Conservation (phyloP, 768 basidiomycete genomes). For the Tylopilus subfusipes region DNA sequence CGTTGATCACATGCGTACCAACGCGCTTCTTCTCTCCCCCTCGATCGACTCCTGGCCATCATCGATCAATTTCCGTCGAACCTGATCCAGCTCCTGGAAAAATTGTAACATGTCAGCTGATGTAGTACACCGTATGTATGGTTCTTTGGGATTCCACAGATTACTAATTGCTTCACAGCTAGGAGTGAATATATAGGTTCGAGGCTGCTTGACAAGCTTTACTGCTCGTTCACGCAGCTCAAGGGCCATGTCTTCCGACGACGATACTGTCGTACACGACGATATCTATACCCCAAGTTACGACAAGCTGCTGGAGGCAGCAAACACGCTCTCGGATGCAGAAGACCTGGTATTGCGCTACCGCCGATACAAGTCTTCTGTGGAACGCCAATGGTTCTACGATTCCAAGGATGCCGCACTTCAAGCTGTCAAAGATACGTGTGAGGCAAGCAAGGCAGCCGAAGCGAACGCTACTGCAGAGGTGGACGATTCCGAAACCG, state of each 20-base stretch:
- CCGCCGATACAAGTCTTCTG: not conserved
- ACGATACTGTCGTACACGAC: constrained; percentile 1
- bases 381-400: not conserved
- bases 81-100: too few relatives aligned
- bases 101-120: not conserved
- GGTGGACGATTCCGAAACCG: not conserved
- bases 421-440: not conserved
- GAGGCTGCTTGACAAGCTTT: not conserved
- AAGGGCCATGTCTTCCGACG: not conserved
- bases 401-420: not conserved
- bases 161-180: not conserved
- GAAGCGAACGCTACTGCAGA: not conserved
- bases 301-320: not conserved
- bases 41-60: too few relatives aligned
- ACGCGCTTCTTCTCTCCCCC: too few relatives aligned
- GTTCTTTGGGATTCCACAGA: too few relatives aligned
- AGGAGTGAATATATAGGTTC: not conserved
- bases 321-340: not conserved
- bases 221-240: not conserved
- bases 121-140: not conserved
- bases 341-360: not conserved
- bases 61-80: too few relatives aligned
- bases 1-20: too few relatives aligned
- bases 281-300: not conserved
- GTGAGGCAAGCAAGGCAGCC: not conserved